Evolutionary conservation across 169 alveolate genomes (phyloP), one percentile per base, ranked within the genome.

Genomic region (Babesia caballi): DNA sequence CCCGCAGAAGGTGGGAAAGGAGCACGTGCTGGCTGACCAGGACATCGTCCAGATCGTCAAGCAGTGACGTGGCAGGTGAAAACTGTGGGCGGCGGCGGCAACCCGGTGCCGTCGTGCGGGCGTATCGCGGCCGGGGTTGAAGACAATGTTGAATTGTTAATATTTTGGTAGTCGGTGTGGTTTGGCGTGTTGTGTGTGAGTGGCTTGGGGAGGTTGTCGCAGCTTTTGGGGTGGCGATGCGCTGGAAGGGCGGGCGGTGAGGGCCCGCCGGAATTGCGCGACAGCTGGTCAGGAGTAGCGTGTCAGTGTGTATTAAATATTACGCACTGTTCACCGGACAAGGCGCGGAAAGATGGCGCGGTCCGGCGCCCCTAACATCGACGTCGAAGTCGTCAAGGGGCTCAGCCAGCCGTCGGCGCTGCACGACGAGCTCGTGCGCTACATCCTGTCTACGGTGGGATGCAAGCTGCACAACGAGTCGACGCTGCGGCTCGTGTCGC

Each of bases 1-100:
- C 85, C 99, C 99, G 25, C 96, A 96, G 82, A 94, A 90, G 84
- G 97, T 93, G 30, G 99, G 99, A 32, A 95, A 94, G 76, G 98
- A 96, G 44, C 98, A 96, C 80, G 95, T 91, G 21, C 58, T 93
- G 49, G 85, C 90, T 33, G 96, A 93, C 82, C 95, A 93, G 72
- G 96, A 93, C 67, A 91, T 93, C 23, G 94, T 93, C 9, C 96
- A 93, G 61, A 89, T 93, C 36, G 92, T 93, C 30, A 93, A 93
- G 58, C 90, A 91, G 80, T 91, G 58, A 35, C 47, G n/a, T 1
- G 44, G 44, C 44, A n/a, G n/a, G n/a, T n/a, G n/a, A n/a, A n/a
- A n/a, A n/a, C n/a, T n/a, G n/a, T n/a, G n/a, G n/a, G n/a, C n/a
- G n/a, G 44, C 44, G 12, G 4, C 44, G 44, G 2, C 44, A 5